These are phyloP conservation scores for Mycena floridula DNA, from an alignment of 768 basidiomycete genomes.

Conservation along the genomic window DNA sequence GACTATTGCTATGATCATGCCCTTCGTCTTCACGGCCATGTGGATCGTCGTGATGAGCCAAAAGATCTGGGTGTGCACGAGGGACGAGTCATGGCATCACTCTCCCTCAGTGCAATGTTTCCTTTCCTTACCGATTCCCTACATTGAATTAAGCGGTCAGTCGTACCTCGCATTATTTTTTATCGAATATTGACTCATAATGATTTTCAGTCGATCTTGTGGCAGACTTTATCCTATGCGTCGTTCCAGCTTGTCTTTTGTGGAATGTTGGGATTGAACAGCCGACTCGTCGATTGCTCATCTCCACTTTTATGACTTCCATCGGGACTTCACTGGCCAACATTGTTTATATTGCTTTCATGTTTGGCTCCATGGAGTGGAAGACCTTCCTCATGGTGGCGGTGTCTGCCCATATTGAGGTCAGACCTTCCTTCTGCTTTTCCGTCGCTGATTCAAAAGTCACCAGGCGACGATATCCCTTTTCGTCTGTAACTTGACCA, in stretches of 20 bases:
- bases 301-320: conserved; percentile 19
- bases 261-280: conserved; percentile 16
- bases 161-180: conserved; percentile 8
- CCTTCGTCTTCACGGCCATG: conserved; percentile 5
- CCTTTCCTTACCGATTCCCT: conserved; percentile 3
- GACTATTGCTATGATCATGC: conserved; percentile 6
- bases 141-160: conserved; percentile 9
- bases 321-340: conserved; percentile 15
- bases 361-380: conserved; percentile 6
- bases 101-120: conserved; percentile 8
- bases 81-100: conserved; percentile 8
- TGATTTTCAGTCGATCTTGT: conserved; percentile 19
- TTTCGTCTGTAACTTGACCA: conserved; percentile 17
- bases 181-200: too few relatives aligned
- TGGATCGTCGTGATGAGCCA: conserved; percentile 8
- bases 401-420: conserved; percentile 14
- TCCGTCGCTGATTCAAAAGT: too few relatives aligned
- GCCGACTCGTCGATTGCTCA: conserved; percentile 15
- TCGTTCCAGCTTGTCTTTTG: conserved; percentile 18
- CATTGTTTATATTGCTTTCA: conserved; percentile 15
- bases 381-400: conserved; percentile 7
- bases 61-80: conserved; percentile 8
- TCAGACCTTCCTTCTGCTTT: too few relatives aligned
- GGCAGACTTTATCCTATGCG: conserved; percentile 17
- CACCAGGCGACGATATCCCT: conserved; percentile 13